Base-by-base conservation (phyloP, 768 basidiomycete species). In the Suillus alpinus region DNA sequence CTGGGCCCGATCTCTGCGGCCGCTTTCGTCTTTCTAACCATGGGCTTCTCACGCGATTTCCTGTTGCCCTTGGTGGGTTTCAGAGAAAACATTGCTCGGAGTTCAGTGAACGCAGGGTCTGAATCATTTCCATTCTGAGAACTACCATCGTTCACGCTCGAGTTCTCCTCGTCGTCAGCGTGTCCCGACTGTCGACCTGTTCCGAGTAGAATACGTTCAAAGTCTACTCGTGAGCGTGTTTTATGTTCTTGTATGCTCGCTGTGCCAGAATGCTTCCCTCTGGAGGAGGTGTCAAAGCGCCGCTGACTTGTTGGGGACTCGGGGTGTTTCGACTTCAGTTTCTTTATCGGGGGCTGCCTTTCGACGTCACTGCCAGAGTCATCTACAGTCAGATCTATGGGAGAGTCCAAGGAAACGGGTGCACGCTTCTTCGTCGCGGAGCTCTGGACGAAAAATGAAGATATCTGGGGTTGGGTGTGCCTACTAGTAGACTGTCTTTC, bases 1-100 rank as follows among this genome's bases (percentile, higher is more conserved):
- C 85, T 82, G 1, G 90, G 88, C 2, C 91, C 92, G 26, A 88
- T 62, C 9, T 40, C 61, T 60, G 80, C 80, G 32, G 74, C 73
- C 3, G 61, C 65, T 58, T 75, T 77, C 65, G 79, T 83, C 26
- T 65, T 62, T 14, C 40, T 62, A 14, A 63, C 58, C 50, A 66
- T 71, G 61, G 58, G 60, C 60, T 63, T 72, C 13, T 44, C 65
- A 43, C 65, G 75, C 56, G 69, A 60, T 60, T 78, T 81, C 59
- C 66, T 68, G 67, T 77, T 81, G 20, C 62, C 65, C 56, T 78
- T 78, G n/a, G 36, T 53, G 12, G 66, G 13, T 59, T 72, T 75
- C 57, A 73, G 67, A 5, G 78, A 76, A 64, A 86, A 87, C 64
- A 83, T 68, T 31, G 77, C 73, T 60, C 73, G 78, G 53, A 88